phyloP scores from a whole-genome alignment of 495 filamentous ascomycete species.

The Immersiella caudata region DNA sequence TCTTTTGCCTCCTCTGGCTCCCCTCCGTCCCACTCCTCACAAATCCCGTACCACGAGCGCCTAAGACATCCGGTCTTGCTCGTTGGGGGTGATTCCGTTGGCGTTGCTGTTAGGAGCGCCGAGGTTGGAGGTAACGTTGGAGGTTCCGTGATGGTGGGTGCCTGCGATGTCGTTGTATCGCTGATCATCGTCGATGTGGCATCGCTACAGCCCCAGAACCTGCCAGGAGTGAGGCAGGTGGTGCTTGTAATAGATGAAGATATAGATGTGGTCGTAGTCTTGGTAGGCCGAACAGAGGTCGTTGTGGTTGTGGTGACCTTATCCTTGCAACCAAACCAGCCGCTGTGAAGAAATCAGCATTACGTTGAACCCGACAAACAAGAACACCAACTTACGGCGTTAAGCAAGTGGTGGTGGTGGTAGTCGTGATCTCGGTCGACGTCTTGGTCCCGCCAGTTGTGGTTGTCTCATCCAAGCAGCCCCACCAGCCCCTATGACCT shows the following conservation, averaged over 20 bases:
- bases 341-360: slow-evolving; percentile 31
- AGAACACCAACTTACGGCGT: slow-evolving; percentile 46
- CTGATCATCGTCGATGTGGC: slow-evolving; percentile 38
- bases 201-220: slow-evolving; percentile 57
- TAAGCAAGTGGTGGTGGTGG: slow-evolving; percentile 57
- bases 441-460: slow-evolving; percentile 50
- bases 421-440: slow-evolving; percentile 47
- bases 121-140: slow-evolving; percentile 37
- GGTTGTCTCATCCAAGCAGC: slow-evolving; percentile 66
- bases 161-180: slow-evolving; percentile 35
- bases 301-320: slow-evolving; percentile 43
- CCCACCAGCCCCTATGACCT: slow-evolving; percentile 65
- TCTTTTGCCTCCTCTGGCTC: not conserved
- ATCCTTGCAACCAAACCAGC: slow-evolving; percentile 72
- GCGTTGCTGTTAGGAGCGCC: slow-evolving; percentile 28
- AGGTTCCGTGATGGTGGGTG: slow-evolving; percentile 42
- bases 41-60: slow-evolving; percentile 48
- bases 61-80: slow-evolving; percentile 35
- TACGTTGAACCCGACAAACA: not conserved
- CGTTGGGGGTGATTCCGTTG: slow-evolving; percentile 30
- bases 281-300: slow-evolving; percentile 29
- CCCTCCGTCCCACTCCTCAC: slow-evolving; percentile 41
- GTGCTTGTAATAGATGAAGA: slow-evolving; percentile 28
- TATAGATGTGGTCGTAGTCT: not conserved
- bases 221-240: slow-evolving; percentile 57